Evolutionary conservation across 208 protist genomes (phyloP).

Genomic region (Tritrichomonas musculus): DNA sequence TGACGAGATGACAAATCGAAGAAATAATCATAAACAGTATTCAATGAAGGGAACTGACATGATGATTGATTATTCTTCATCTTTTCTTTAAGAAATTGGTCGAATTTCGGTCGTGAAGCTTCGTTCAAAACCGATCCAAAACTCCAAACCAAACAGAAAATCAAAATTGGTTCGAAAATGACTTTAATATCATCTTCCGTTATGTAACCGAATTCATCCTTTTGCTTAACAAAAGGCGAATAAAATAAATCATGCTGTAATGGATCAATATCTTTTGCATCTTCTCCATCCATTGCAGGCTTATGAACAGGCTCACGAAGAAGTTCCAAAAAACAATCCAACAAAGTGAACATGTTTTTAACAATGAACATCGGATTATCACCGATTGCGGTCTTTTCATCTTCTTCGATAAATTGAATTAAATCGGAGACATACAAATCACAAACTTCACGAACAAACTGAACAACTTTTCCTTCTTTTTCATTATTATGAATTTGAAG

Average conservation of each 20-base stretch:
- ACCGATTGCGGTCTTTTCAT: neutral
- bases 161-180: neutral
- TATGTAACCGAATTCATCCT: neutral
- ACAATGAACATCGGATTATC: neutral
- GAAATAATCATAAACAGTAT: constrained; percentile 36
- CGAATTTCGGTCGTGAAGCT: constrained; percentile 74
- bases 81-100: constrained; percentile 46
- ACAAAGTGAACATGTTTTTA: neutral
- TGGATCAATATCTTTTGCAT: neutral
- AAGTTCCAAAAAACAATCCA: neutral
- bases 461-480: neutral
- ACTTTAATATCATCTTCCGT: constrained; percentile 64
- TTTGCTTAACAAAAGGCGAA: neutral
- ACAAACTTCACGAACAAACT: neutral
- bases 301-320: neutral
- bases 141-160: constrained; percentile 87
- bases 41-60: constrained; percentile 29
- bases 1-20: constrained; percentile 40
- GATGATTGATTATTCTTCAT: constrained; percentile 77
- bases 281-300: neutral
- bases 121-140: constrained; percentile 80
- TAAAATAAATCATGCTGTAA: neutral
- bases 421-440: neutral
- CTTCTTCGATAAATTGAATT: neutral
- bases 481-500: constrained; percentile 43